These are phyloP conservation scores for Leishmania mexicana DNA, from an alignment of 208 protist genomes.

Conservation along the genomic window DNA sequence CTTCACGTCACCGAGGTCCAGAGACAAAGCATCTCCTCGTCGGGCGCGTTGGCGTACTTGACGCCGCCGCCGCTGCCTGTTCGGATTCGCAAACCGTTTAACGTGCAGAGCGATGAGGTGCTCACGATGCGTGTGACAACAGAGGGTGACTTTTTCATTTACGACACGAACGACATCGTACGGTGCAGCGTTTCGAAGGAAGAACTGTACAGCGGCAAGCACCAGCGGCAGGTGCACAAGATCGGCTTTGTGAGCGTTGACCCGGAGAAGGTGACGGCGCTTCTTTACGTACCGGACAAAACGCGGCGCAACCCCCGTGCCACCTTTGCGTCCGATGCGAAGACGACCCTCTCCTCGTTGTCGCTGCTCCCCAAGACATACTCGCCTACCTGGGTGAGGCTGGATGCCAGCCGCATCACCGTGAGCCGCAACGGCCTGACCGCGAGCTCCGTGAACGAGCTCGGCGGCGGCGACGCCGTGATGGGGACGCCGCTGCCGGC, in stretches of 20 bases:
- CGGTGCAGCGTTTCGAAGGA: constrained; percentile 62
- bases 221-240: constrained; percentile 17
- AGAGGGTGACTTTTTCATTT: constrained; percentile 84
- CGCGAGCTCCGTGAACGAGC: constrained; percentile 62
- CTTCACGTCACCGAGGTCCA: constrained; percentile 51
- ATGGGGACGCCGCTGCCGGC: constrained; percentile 73
- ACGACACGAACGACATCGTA: constrained; percentile 75
- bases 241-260: constrained; percentile 68
- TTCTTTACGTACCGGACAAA: constrained; percentile 46
- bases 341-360: constrained; percentile 10
- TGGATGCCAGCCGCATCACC: constrained; percentile 52
- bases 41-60: constrained; percentile 19
- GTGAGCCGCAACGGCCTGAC: constrained; percentile 62
- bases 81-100: constrained; percentile 60
- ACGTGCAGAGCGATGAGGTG: constrained; percentile 62
- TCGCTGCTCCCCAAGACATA: constrained; percentile 38
- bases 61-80: constrained; percentile 20
- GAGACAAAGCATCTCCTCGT: constrained; percentile 25
- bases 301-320: constrained; percentile 30
- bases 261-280: constrained; percentile 47
- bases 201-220: constrained; percentile 40
- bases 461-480: constrained; percentile 64
- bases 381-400: constrained; percentile 61
- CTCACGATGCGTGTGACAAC: constrained; percentile 75
- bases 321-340: constrained; percentile 20